phyloP scores from a whole-genome alignment of 352 stramenopile genomes.

The Pythium volutum region DNA sequence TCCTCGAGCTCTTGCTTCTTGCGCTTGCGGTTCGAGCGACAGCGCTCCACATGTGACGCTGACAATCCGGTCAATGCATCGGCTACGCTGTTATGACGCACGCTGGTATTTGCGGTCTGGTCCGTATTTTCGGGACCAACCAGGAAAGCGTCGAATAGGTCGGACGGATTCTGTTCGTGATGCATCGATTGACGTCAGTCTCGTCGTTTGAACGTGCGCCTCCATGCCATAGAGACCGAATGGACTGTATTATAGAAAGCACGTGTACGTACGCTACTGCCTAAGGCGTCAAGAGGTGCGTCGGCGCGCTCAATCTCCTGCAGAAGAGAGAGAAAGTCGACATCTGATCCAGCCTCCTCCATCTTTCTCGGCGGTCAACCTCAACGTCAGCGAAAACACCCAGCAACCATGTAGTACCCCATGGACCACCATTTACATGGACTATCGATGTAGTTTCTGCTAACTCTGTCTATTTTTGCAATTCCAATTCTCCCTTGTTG shows the following conservation, averaged over 20 bases:
- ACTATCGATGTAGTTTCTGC: background rate
- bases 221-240: background rate
- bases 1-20: conserved; percentile 21
- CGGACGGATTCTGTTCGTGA: no score
- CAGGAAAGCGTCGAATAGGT: background rate
- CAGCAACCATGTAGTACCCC: background rate
- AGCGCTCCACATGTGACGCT: conserved; percentile 13
- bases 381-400: background rate
- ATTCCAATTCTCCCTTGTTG: background rate
- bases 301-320: conserved; percentile 13
- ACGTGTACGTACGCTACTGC: background rate
- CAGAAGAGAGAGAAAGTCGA: conserved; percentile 15
- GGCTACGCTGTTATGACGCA: background rate
- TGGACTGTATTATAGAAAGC: background rate
- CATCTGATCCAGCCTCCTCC: background rate
- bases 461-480: background rate
- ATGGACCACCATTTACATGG: background rate
- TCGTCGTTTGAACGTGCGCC: background rate
- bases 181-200: no score
- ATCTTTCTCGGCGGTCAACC: background rate
- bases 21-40: conserved; percentile 18
- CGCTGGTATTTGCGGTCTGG: no score
- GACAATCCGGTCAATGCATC: background rate
- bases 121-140: background rate
- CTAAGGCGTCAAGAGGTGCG: background rate